Evolutionary conservation across 129 eudicot genomes (phyloP).

Genomic region (Mikania micrantha): DNA sequence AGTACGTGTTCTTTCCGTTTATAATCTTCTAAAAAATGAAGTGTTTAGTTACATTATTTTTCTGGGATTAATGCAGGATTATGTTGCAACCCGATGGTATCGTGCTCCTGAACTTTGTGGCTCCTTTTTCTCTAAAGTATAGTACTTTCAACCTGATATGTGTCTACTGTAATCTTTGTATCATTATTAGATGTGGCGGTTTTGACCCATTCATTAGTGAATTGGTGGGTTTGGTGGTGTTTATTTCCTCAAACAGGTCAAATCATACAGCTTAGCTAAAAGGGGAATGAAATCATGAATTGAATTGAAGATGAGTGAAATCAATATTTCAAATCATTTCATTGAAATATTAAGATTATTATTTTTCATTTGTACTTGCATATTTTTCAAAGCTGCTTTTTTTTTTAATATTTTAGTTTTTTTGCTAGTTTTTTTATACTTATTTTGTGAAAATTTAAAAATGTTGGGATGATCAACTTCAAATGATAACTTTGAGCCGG

Average conservation of each 20-base stretch:
- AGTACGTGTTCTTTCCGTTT: slow-evolving; percentile 19
- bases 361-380: too few relatives aligned
- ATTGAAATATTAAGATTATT: not conserved
- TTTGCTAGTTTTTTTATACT: too few relatives aligned
- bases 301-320: not conserved
- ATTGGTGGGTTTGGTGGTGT: not conserved
- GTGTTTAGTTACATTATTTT: not conserved
- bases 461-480: too few relatives aligned
- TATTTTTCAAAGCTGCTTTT: too few relatives aligned
- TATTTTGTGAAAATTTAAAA: too few relatives aligned
- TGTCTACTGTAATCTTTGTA: not conserved
- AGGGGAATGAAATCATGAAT: not conserved
- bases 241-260: not conserved
- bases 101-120: slow-evolving; percentile 97
- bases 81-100: slow-evolving; percentile 92
- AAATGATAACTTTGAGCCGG: too few relatives aligned
- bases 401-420: too few relatives aligned
- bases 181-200: not conserved
- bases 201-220: not conserved
- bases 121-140: slow-evolving; percentile 85
- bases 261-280: not conserved
- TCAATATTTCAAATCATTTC: not conserved
- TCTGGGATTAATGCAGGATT: slow-evolving; percentile 41
- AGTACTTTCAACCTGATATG: not conserved
- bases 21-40: not conserved